Conservation (phyloP, 208 protist genomes). For the Trypanosomatidae sp. region DNA sequence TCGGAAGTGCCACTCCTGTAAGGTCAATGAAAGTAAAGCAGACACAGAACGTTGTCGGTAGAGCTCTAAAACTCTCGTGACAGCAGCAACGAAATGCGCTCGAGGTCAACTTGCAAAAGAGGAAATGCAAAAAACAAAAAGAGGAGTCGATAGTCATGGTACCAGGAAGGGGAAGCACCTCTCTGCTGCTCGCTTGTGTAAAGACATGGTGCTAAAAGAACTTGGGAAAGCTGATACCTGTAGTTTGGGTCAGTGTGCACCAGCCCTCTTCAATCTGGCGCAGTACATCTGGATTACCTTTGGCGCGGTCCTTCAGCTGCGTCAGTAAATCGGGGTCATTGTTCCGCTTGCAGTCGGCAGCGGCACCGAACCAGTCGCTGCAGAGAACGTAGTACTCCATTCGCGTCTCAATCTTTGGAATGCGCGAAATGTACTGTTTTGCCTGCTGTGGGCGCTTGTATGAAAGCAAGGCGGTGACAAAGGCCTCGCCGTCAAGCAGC, state of each 20-base stretch:
- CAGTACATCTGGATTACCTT: slow-evolving; percentile 52
- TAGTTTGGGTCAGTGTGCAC: slow-evolving; percentile 46
- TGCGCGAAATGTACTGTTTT: slow-evolving; percentile 63
- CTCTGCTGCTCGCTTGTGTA: not conserved
- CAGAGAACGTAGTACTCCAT: slow-evolving; percentile 88
- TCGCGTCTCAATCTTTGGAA: slow-evolving; percentile 61
- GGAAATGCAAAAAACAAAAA: slow-evolving; percentile 10
- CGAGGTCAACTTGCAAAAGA: not conserved
- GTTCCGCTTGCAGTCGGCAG: slow-evolving; percentile 60
- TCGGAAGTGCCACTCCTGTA: not conserved
- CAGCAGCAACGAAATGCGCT: not conserved
- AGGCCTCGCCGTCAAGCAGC: slow-evolving; percentile 45
- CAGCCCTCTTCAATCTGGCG: slow-evolving; percentile 74
- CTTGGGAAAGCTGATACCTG: slow-evolving; percentile 39
- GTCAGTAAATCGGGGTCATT: slow-evolving; percentile 55
- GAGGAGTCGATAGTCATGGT: not conserved
- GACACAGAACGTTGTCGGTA: not conserved
- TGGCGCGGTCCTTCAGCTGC: slow-evolving; percentile 69
- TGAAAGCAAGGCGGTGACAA: slow-evolving; percentile 56
- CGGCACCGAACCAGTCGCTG: slow-evolving; percentile 65
- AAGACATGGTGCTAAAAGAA: slow-evolving; percentile 31
- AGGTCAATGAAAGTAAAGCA: not conserved
- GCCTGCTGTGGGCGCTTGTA: slow-evolving; percentile 64
- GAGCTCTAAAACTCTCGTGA: not conserved
- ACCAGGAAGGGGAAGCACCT: not conserved